phyloP scores from a whole-genome alignment of 2,329 filamentous ascomycete genomes.

The Ascomycota sp. region DNA sequence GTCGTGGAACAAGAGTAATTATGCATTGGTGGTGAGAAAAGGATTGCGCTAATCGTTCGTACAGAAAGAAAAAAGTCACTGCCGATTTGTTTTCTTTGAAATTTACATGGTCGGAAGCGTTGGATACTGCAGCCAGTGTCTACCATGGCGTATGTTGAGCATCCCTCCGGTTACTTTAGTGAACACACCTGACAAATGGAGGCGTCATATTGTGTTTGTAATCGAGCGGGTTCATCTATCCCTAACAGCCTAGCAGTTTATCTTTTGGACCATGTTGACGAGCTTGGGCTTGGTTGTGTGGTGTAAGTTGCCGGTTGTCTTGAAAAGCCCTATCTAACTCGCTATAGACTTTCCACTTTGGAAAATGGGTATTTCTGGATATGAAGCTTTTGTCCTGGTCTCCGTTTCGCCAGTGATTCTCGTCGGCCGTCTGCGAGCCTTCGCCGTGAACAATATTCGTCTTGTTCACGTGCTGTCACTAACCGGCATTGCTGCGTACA shows the following conservation, averaged over 20 bases:
- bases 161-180: too few relatives aligned
- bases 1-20: conserved; percentile 24
- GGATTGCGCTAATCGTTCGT: conserved; percentile 5
- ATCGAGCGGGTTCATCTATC: too few relatives aligned
- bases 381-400: conserved; percentile 72
- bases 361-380: conserved; percentile 98
- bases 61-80: conserved; percentile 56
- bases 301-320: conserved; percentile 60
- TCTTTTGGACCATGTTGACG: conserved; percentile 91
- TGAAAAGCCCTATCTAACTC: too few relatives aligned
- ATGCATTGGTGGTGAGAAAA: not conserved
- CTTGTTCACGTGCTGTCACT: conserved; percentile 59
- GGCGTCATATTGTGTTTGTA: too few relatives aligned
- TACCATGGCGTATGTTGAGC: conserved; percentile 62
- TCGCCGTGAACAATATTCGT: conserved; percentile 49
- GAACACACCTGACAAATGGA: too few relatives aligned
- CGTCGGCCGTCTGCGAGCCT: conserved; percentile 44
- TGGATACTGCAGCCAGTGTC: conserved; percentile 72
- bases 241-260: conserved; percentile 36
- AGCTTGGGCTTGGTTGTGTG: conserved; percentile 76
- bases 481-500: conserved; percentile 59
- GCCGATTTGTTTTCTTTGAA: conserved; percentile 47
- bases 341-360: conserved; percentile 95
- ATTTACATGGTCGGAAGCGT: conserved; percentile 53
- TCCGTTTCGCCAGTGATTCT: conserved; percentile 68